Evolutionary conservation across 805 yeast genomes (phyloP), one percentile per base, ranked within the genome.

Genomic region (Candida taoyuanica): DNA sequence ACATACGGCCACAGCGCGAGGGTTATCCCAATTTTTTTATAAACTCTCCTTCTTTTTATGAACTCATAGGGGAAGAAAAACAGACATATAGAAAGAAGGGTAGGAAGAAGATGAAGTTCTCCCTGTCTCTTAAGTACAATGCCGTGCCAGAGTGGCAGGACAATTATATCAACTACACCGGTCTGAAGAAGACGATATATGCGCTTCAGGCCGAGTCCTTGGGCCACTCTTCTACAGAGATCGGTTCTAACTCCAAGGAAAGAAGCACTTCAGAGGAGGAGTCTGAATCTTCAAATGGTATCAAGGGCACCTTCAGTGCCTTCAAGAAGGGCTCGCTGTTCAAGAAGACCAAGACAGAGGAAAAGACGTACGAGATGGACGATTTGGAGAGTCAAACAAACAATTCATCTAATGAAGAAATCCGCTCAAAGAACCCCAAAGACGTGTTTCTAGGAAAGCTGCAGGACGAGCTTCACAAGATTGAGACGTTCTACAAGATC

Each of bases 121-220:
- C 80, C 11, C 81, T 77, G 45, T 76, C 83, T 17, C 64, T 81
- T 40, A 73, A 71, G 46, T 81, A 80, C 34, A 81, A 81, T 40
- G 69, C 78, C 26, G 85, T 84, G 39, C 95, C 96, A 3, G 94
- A 83, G 52, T 88, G 97, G 97, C 84, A 81, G 56, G 78, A 75
- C 37, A 78, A 80, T 51, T 88, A 88, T 56, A 68, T 89, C 42
- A 81, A 85, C 53, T 81, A 81, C 54, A 73, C 75, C 7, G 67
- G 68, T 9, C 58, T 80, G 47, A 80, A 80, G 52, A 76, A 77
- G 50, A 52, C 67, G 21, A 71, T 78, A 25, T 79, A 80, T 52
- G 62, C 67, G 44, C 63, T 80, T 26, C 82, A 77, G 45, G 65
- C 68, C 16, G 59, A 62, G 36, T 57, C 57, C 26, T 33, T 60